A percentile compares a stretch with the other conserved stretches of the same genome.
These are phyloP conservation scores for Phytophthora agathidicida DNA, from an alignment of 352 stramenopile species.

Conservation along the genomic window DNA sequence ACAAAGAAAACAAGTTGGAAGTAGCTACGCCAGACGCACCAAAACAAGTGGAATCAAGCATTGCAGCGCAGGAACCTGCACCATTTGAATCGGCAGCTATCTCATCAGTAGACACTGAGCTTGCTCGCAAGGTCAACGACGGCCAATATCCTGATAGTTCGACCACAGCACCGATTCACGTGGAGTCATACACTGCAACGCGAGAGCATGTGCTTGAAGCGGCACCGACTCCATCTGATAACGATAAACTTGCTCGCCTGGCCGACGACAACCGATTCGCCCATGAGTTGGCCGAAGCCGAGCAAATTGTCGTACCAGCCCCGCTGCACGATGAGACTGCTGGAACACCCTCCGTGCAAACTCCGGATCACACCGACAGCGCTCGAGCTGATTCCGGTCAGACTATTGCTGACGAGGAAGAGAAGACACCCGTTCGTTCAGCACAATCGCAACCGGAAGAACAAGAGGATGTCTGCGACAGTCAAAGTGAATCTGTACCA, in stretches of 20 bases:
- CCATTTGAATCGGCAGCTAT: not conserved
- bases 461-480: not conserved
- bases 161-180: not conserved
- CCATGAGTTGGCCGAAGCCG: not conserved
- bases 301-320: not conserved
- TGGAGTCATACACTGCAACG: not conserved
- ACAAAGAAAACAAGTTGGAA: constrained; percentile 5
- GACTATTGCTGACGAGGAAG: not conserved
- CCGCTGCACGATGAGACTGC: not conserved
- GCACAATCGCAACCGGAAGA: not conserved
- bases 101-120: not conserved
- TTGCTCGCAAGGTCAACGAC: not conserved
- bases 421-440: not conserved
- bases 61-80: not conserved
- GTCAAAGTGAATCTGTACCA: not conserved
- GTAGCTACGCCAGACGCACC: not conserved
- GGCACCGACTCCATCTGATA: not conserved
- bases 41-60: not conserved
- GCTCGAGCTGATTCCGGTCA: not conserved
- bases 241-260: not conserved
- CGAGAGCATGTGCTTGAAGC: not conserved
- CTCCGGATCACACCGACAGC: not conserved
- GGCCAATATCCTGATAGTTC: no score
- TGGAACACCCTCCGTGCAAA: not conserved
- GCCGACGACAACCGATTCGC: not conserved